phyloP scores from a whole-genome alignment of 768 basidiomycete genomes.

The Suillus sp. region DNA sequence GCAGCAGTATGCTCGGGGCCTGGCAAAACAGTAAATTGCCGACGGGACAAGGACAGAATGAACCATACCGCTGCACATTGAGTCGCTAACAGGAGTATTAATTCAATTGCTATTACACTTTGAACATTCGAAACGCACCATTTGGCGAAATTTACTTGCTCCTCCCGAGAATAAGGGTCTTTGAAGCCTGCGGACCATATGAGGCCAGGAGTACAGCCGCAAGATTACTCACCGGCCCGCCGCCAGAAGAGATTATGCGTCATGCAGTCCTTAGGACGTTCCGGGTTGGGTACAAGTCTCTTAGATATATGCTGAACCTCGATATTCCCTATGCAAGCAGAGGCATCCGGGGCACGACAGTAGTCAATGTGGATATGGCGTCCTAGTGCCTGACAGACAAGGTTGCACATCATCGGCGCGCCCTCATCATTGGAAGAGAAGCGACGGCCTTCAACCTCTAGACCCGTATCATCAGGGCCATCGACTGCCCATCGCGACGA shows the following conservation, averaged over 20 bases:
- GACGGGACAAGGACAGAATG: background rate
- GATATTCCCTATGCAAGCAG: conserved; percentile 39
- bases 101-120: background rate
- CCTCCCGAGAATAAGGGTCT: conserved; percentile 64
- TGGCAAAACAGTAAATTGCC: conserved; percentile 21
- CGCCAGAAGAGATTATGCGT: conserved; percentile 59
- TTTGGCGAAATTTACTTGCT: conserved; percentile 52
- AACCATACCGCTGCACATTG: conserved; percentile 49
- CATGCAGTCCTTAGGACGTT: conserved; percentile 52
- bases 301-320: conserved; percentile 49
- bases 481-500: conserved; percentile 58
- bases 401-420: conserved; percentile 64
- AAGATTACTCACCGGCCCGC: conserved; percentile 47
- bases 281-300: conserved; percentile 48
- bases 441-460: conserved; percentile 58
- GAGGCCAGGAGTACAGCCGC: background rate
- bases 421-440: conserved; percentile 58
- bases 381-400: conserved; percentile 56
- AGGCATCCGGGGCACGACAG: conserved; percentile 45
- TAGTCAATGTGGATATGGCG: conserved; percentile 60
- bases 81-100: conserved; percentile 39
- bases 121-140: conserved; percentile 41
- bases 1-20: conserved; percentile 53
- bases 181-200: conserved; percentile 48
- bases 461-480: conserved; percentile 46